A percentile compares a stretch with the other conserved stretches of the same genome.
Conservation (phyloP, 208 protist species). For the Trypanosoma platydactyli region DNA sequence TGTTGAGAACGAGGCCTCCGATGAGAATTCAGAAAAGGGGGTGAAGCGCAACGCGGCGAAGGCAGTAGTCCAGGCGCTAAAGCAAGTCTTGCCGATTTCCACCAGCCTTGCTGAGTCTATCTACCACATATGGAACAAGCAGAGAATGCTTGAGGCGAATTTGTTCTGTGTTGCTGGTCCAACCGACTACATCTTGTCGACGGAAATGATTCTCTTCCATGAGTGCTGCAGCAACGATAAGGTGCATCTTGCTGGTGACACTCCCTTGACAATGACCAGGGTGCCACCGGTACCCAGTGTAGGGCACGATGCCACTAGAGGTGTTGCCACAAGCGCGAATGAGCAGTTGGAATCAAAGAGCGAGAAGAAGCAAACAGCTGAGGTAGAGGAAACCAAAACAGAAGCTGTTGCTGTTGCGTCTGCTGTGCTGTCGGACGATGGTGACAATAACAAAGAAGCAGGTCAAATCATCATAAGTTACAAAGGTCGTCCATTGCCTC, state of each 20-base stretch:
- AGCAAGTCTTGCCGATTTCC: slow-evolving; percentile 55
- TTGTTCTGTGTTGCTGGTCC: slow-evolving; percentile 56
- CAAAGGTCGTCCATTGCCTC: slow-evolving; percentile 36
- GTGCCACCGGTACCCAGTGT: neutral
- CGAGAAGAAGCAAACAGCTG: neutral
- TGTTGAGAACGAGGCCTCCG: neutral
- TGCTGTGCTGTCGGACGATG: neutral
- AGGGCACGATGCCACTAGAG: neutral
- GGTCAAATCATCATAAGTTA: slow-evolving; percentile 33
- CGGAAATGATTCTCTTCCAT: slow-evolving; percentile 59
- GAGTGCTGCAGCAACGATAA: slow-evolving; percentile 33
- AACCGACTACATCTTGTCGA: slow-evolving; percentile 61
- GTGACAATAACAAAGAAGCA: slow-evolving; percentile 3
- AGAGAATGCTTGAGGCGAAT: slow-evolving; percentile 52
- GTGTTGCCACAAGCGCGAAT: neutral
- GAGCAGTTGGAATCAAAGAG: neutral
- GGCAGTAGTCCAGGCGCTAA: slow-evolving; percentile 24
- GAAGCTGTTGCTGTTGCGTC: neutral
- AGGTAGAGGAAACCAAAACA: slow-evolving; percentile 10
- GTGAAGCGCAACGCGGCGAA: neutral
- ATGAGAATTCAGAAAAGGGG: neutral
- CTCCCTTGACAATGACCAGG: neutral
- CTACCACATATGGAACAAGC: slow-evolving; percentile 63
- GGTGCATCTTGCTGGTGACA: slow-evolving; percentile 20
- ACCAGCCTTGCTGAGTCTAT: slow-evolving; percentile 51